These are phyloP conservation scores for Daldinia concentrica DNA, from an alignment of 495 filamentous ascomycete genomes.

Conservation along the genomic window DNA sequence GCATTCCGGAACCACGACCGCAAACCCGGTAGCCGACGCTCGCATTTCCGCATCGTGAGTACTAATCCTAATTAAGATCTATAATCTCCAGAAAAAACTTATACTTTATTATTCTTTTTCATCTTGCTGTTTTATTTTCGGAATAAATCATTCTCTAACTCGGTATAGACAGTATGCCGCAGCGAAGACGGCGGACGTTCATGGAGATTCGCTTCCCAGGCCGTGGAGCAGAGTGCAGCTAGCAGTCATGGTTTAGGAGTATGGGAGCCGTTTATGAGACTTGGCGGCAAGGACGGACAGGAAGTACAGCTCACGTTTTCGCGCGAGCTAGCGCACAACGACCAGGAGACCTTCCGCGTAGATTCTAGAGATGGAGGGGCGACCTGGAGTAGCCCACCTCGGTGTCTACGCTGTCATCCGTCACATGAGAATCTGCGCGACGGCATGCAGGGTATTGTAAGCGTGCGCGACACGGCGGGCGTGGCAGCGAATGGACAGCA, in stretches of 20 bases:
- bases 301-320: conserved; percentile 66
- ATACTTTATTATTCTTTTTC: not conserved
- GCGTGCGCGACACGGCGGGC: conserved; percentile 16
- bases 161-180: conserved; percentile 58
- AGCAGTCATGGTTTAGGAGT: conserved; percentile 58
- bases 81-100: not conserved
- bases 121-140: not conserved
- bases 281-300: conserved; percentile 47
- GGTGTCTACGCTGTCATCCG: conserved; percentile 42
- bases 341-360: conserved; percentile 69
- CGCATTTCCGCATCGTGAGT: conserved; percentile 63
- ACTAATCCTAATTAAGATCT: not conserved
- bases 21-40: conserved; percentile 48
- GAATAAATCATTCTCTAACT: not conserved
- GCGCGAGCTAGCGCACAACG: conserved; percentile 49
- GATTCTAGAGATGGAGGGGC: conserved; percentile 63
- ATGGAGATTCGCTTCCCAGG: conserved; percentile 66
- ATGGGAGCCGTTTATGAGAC: conserved; percentile 72
- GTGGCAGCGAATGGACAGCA: conserved; percentile 43
- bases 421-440: conserved; percentile 54
- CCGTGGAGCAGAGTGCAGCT: conserved; percentile 50
- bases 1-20: conserved; percentile 72
- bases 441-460: conserved; percentile 59
- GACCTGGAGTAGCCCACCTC: conserved; percentile 55
- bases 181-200: conserved; percentile 62